These are phyloP conservation scores for Lyophyllum shimeji DNA, from an alignment of 768 basidiomycete species.

Conservation along the genomic window DNA sequence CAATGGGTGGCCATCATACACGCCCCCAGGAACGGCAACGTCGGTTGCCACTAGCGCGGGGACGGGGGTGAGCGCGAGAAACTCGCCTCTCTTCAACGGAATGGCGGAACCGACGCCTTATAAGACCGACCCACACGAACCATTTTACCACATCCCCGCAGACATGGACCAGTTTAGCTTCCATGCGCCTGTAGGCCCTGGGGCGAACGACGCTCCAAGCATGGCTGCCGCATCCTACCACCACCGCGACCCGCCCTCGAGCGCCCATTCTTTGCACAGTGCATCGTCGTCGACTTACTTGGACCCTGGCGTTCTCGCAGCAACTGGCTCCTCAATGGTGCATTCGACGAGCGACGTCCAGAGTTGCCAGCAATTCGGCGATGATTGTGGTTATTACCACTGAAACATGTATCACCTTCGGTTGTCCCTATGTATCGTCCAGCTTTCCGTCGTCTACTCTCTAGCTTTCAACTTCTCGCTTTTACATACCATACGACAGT, in stretches of 20 bases:
- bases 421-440: background rate
- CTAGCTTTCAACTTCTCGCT: background rate
- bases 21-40: constrained; percentile 57
- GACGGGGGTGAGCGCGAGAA: constrained; percentile 38
- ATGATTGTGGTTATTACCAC: constrained; percentile 39
- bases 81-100: constrained; percentile 41
- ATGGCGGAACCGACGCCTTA: constrained; percentile 27
- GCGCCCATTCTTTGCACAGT: constrained; percentile 23
- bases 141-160: constrained; percentile 38
- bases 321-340: constrained; percentile 27
- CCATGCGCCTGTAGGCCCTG: constrained; percentile 32
- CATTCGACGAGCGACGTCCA: constrained; percentile 35
- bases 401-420: constrained; percentile 14
- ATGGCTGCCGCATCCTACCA: constrained; percentile 27
- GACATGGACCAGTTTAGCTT: constrained; percentile 57
- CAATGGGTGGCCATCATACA: constrained; percentile 60
- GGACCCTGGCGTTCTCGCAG: constrained; percentile 22
- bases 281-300: constrained; percentile 18
- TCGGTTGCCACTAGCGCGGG: constrained; percentile 48
- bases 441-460: background rate
- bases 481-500: background rate
- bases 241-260: constrained; percentile 26
- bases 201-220: constrained; percentile 27
- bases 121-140: constrained; percentile 38
- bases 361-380: constrained; percentile 44